Evolutionary conservation across 495 filamentous ascomycete genomes (phyloP).

Genomic region (Hyaloscypha variabilis): DNA sequence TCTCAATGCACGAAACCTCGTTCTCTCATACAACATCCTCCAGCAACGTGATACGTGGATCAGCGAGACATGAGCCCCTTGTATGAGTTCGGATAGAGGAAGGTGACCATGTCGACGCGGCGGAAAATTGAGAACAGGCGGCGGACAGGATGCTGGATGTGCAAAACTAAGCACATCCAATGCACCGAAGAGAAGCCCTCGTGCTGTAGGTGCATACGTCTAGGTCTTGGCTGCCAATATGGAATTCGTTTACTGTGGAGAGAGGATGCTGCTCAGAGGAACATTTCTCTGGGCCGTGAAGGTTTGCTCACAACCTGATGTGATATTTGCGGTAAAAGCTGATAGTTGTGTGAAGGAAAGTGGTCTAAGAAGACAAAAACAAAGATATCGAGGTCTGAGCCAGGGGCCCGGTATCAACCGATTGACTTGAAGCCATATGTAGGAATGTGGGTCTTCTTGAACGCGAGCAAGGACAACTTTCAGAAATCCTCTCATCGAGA

Average conservation of each 20-base stretch:
- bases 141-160: too few relatives aligned
- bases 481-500: not conserved
- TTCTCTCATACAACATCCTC: too few relatives aligned
- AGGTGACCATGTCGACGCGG: too few relatives aligned
- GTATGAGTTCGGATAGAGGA: too few relatives aligned
- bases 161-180: not conserved
- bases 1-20: too few relatives aligned
- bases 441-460: not conserved
- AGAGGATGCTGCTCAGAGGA: not conserved
- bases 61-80: too few relatives aligned
- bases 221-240: not conserved
- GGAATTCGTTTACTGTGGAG: constrained; percentile 3
- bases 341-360: not conserved
- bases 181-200: constrained; percentile 1
- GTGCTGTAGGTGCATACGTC: not conserved
- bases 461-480: not conserved
- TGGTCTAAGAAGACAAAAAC: not conserved
- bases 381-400: not conserved
- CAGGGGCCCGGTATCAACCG: not conserved
- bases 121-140: too few relatives aligned
- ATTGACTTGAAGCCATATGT: not conserved
- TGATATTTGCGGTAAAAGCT: not conserved
- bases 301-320: not conserved
- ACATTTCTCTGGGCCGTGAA: not conserved
- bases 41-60: too few relatives aligned